Base-by-base conservation (phyloP, 495 filamentous ascomycete genomes). In the Penicillium nucicola region DNA sequence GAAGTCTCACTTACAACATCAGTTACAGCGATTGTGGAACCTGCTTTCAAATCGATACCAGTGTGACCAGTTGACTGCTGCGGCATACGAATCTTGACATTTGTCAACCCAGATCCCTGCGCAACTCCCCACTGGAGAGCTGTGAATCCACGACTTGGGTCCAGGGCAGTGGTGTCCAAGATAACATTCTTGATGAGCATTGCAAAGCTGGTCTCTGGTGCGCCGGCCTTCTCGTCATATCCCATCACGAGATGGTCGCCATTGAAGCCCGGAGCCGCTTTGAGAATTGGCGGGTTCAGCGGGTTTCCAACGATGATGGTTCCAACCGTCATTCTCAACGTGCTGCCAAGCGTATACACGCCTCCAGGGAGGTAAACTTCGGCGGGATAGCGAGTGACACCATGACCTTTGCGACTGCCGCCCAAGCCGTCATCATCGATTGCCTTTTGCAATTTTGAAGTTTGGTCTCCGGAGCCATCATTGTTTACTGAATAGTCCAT, bases 41-140 rank as follows among this genome's bases (percentile, higher is more conserved):
- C 76, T 5, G 69, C 71, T 11, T 62, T 49, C 6, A 72, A 55
- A 40, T 70, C 56, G 18, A 81, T 70, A 8, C 77, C 78, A 33
- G 80, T 78, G 48, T 89, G 83, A 5, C 74, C 77, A 34, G 68
- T 74, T 0, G 77, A 67, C 12, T 64, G 66, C 3, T 67, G 76
- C 0, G 70, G 70, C 86, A 92, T 89, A 43, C 80, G 76, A 58
- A 92, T 87, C 39, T 81, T 70, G 15, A 89, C 67, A 58, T 91
- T 90, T 48, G 87, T 88, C 52, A 90, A 66, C 36, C 82, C 84
- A 10, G 84, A 82, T 1, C 83, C 85, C 53, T 90, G 70, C 3
- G 85, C 83, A 30, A 85, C 84, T 1, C 86, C 84, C 88, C 88
- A 92, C 14, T 75, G 70, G 22, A 79, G 51, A 1, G 72, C 66